A percentile compares a stretch with the other conserved stretches of the same genome.
These are phyloP conservation scores for Penicillium subrubescens DNA, from an alignment of 495 filamentous ascomycete genomes.

Conservation along the genomic window DNA sequence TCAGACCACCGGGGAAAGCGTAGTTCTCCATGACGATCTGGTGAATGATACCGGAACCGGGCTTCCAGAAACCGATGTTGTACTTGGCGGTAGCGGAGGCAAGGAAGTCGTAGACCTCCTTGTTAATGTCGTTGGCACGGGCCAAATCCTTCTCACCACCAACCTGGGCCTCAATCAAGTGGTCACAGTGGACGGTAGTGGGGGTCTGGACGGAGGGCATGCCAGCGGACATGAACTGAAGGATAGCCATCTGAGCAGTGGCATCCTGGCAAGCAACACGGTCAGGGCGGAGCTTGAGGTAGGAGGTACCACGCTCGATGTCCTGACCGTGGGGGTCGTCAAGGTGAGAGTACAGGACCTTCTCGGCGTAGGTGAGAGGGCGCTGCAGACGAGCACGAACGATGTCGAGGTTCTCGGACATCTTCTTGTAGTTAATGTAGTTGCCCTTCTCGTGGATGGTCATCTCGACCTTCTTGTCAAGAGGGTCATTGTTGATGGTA, in stretches of 20 bases:
- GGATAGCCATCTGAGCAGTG: slow-evolving; percentile 98
- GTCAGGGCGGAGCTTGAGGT: slow-evolving; percentile 94
- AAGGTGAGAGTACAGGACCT: slow-evolving; percentile 98
- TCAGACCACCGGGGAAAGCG: slow-evolving; percentile 94
- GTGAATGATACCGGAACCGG: slow-evolving; percentile 99
- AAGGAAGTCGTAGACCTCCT: slow-evolving; percentile 99
- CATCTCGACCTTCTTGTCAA: slow-evolving; percentile 81
- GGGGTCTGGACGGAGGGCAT: slow-evolving; percentile 94
- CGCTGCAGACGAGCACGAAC: slow-evolving; percentile 87
- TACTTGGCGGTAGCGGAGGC: slow-evolving; percentile 95
- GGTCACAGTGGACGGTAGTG: slow-evolving; percentile 97
- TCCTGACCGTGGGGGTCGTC: slow-evolving; percentile 96
- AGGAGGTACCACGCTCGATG: slow-evolving; percentile 91
- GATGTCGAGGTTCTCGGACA: slow-evolving; percentile 93
- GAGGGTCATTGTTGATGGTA: slow-evolving; percentile 63
- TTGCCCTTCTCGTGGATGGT: slow-evolving; percentile 77
- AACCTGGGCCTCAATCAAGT: slow-evolving; percentile 97
- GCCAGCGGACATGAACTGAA: slow-evolving; percentile 99
- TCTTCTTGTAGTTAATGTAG: slow-evolving; percentile 90
- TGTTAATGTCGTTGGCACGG: slow-evolving; percentile 91
- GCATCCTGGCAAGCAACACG: slow-evolving; percentile 99
- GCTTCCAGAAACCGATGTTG: slow-evolving; percentile 99
- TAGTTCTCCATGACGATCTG: slow-evolving; percentile 99
- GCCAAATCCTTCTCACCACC: slow-evolving; percentile 94
- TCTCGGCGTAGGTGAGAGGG: slow-evolving; percentile 94